Evolutionary conservation across 768 basidiomycete genomes (phyloP).

Genomic region (Hericium erinaceus): DNA sequence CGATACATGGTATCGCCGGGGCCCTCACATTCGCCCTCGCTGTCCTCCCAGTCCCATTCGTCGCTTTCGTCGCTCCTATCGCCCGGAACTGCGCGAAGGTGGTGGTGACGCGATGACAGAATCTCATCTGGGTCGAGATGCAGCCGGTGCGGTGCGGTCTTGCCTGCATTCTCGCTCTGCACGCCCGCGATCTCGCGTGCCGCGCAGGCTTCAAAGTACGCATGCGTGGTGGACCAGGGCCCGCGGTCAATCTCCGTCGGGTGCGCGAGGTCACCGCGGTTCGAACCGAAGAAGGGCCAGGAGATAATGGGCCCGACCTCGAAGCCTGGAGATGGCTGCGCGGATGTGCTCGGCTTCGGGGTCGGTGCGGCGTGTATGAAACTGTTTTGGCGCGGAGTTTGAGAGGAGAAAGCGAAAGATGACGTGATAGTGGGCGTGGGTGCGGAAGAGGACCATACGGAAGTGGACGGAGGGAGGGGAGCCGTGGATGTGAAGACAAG

Average conservation of each 20-base stretch:
- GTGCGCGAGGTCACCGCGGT: slow-evolving; percentile 62
- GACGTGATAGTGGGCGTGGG: slow-evolving; percentile 20
- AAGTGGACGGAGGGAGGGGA: neutral
- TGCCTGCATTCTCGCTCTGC: slow-evolving; percentile 68
- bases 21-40: slow-evolving; percentile 64
- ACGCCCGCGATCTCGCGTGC: slow-evolving; percentile 70
- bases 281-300: slow-evolving; percentile 86
- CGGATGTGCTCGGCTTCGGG: neutral
- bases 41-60: slow-evolving; percentile 73
- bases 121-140: slow-evolving; percentile 81
- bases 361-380: neutral
- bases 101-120: slow-evolving; percentile 59
- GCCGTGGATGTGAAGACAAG: slow-evolving; percentile 45
- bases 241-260: slow-evolving; percentile 70
- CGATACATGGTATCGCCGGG: slow-evolving; percentile 73
- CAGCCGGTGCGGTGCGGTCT: slow-evolving; percentile 62
- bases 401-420: slow-evolving; percentile 1
- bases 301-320: slow-evolving; percentile 78
- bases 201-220: slow-evolving; percentile 58
- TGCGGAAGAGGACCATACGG: slow-evolving; percentile 13
- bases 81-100: slow-evolving; percentile 54
- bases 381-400: slow-evolving; percentile 1
- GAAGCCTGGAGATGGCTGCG: slow-evolving; percentile 25
- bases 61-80: slow-evolving; percentile 71
- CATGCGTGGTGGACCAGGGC: slow-evolving; percentile 54